Evolutionary conservation across 2,329 filamentous ascomycete genomes (phyloP).

Genomic region (Fusarium siculi): DNA sequence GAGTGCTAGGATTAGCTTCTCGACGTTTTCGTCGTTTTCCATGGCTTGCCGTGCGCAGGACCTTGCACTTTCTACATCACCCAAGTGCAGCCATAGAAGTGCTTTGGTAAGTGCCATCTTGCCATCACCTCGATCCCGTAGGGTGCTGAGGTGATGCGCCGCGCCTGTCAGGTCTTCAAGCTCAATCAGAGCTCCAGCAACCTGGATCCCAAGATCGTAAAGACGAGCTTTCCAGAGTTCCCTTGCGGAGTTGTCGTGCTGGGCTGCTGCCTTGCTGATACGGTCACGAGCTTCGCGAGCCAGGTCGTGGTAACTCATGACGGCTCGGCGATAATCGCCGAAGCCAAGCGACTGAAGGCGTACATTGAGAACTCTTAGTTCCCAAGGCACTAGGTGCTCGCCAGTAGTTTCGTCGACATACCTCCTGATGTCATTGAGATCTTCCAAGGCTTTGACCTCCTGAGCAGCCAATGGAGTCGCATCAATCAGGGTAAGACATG

Average conservation of each 20-base stretch:
- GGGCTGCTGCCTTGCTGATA: constrained; percentile 59
- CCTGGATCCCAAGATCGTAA: constrained; percentile 76
- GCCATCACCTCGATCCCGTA: constrained; percentile 57
- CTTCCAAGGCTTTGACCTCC: constrained; percentile 72
- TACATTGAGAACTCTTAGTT: constrained; percentile 83
- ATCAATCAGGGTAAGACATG: constrained; percentile 83
- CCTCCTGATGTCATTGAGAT: constrained; percentile 65
- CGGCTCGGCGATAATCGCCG: constrained; percentile 81
- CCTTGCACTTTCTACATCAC: constrained; percentile 77
- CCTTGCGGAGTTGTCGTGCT: constrained; percentile 63
- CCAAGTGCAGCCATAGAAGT: constrained; percentile 81
- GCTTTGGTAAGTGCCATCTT: constrained; percentile 63
- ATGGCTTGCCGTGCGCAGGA: constrained; percentile 56
- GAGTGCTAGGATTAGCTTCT: constrained; percentile 71
- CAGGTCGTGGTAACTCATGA: constrained; percentile 92
- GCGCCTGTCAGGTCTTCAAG: constrained; percentile 91
- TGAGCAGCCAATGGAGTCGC: constrained; percentile 75
- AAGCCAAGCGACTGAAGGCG: constrained; percentile 88
- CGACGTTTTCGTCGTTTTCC: constrained; percentile 48
- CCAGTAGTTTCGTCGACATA: constrained; percentile 66
- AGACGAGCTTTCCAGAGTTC: constrained; percentile 78
- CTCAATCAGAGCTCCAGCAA: constrained; percentile 76
- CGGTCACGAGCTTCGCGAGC: constrained; percentile 78
- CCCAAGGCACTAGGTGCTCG: constrained; percentile 84
- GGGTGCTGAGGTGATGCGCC: constrained; percentile 73